Conservation (phyloP, 2,329 filamentous ascomycete species). For the Aspergillus tanneri region DNA sequence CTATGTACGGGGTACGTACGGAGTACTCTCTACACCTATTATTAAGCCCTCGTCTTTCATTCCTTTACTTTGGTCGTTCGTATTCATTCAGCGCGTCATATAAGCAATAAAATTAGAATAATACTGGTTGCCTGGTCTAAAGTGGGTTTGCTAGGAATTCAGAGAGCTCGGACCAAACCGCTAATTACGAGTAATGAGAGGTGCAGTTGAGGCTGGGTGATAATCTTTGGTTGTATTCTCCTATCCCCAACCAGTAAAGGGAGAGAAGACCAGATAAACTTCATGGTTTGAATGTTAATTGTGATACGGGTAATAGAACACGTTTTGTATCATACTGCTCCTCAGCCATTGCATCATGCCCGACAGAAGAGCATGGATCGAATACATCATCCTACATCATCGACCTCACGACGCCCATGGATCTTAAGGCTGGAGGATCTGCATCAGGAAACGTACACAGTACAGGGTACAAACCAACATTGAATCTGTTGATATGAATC, state of each 20-base stretch:
- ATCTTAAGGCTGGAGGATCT: neutral
- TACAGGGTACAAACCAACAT: neutral
- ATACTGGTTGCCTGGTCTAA: conserved; percentile 5
- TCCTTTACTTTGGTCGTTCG: too few relatives aligned
- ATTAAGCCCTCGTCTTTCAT: too few relatives aligned
- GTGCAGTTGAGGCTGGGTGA: conserved; percentile 2
- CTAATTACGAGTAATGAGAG: conserved; percentile 4
- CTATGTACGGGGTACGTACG: too few relatives aligned
- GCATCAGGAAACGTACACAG: neutral
- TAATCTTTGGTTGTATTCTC: too few relatives aligned
- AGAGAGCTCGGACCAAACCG: conserved; percentile 7
- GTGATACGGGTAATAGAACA: too few relatives aligned
- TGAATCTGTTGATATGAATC: neutral
- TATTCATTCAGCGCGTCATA: too few relatives aligned
- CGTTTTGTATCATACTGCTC: neutral
- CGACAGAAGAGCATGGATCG: neutral
- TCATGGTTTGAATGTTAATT: too few relatives aligned
- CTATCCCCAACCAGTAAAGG: too few relatives aligned
- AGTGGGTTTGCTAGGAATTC: conserved; percentile 7
- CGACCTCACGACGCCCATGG: conserved; percentile 4
- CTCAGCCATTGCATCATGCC: conserved; percentile 2
- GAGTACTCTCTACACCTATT: too few relatives aligned
- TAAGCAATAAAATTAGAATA: too few relatives aligned
- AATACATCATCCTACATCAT: conserved; percentile 15
- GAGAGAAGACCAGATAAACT: too few relatives aligned